Base-by-base conservation (phyloP, 2,329 filamentous ascomycete genomes). In the Colletotrichum sansevieriae region DNA sequence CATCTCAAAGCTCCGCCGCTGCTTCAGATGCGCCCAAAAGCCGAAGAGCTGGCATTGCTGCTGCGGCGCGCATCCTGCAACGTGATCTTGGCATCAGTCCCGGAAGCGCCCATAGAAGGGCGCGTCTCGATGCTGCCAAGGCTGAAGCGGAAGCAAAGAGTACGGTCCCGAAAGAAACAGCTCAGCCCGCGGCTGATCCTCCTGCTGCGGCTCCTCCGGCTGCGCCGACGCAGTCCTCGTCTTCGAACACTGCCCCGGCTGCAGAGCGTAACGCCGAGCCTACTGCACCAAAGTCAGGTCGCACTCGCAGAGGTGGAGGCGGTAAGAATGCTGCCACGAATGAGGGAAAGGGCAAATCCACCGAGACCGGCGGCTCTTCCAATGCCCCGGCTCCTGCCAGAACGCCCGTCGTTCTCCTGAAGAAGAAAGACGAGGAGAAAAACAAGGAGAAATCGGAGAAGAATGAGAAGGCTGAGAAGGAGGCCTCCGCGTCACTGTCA, bases 51-150 rank as follows among this genome's bases (percentile, higher is more conserved):
- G 87, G 85, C n/a, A 90, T 91, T 60, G 84, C 88, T 35, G 87
- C 88, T 9, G 89, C 90, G 11, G 89, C 89, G 11, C 85, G 88
- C 15, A 88, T 92, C 61, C 74, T 92, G 18, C 89, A 91, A 76
- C 86, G 90, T 39, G 90, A 92, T 70, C 82, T 91, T 18, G 89
- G 89, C 20, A 83, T 92, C 1, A 90, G 87, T 67, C 87, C 88
- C 11, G 88, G 88, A 43, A 88, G 86, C 73, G 87, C 89, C 13
- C 87, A 90, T 76, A 83, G 89, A 66, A 85, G 86, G 74, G 87
- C 87, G 15, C 85, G 88, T 8, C 85, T 87, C 68, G 85, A 89
- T 72, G 85, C 85, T 57, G 84, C 85, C 12, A 88, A 89, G 76
- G 83, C 85, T 1, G 87, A 89, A 20, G 78, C 81, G 11, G 82